Conservation (phyloP, 1,284 basidiomycete genomes). For the Agroathelia rolfsii region DNA sequence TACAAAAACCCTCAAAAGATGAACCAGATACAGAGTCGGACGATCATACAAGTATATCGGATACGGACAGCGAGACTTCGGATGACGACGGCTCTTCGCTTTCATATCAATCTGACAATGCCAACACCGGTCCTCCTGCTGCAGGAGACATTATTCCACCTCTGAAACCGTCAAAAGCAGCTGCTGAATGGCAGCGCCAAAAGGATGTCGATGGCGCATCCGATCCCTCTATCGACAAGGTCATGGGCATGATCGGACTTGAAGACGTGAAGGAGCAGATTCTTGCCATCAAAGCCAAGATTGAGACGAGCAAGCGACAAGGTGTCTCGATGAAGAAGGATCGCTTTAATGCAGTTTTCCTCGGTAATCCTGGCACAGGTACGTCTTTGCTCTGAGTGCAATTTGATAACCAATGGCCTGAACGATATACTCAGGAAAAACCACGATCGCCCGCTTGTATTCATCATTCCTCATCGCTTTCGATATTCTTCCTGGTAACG, state of each 20-base stretch:
- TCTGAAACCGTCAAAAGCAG: conserved; percentile 5
- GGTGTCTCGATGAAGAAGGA: conserved; percentile 35
- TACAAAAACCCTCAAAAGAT: not conserved
- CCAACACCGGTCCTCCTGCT: too few species aligned
- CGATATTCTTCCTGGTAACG: conserved; percentile 10
- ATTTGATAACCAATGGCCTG: not conserved
- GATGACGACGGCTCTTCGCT: not conserved
- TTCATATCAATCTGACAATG: not conserved
- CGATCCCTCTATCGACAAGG: conserved; percentile 37
- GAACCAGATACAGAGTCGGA: not conserved
- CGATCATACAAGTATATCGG: not conserved
- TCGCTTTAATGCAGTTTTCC: conserved; percentile 42
- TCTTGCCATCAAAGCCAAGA: conserved; percentile 38
- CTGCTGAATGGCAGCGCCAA: conserved; percentile 35
- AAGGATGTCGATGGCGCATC: conserved; percentile 35
- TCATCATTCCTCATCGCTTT: conserved; percentile 11
- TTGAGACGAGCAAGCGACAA: conserved; percentile 39
- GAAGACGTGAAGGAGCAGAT: conserved; percentile 45
- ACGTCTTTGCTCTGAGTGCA: conserved; percentile 5
- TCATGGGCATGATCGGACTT: conserved; percentile 51
- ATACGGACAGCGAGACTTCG: not conserved
- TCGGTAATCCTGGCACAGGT: conserved; percentile 60
- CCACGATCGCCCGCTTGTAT: conserved; percentile 13
- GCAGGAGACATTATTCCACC: too few species aligned
- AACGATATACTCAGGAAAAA: conserved; percentile 11